phyloP scores from a whole-genome alignment of 805 yeast species.

The Zygosaccharomyces rouxii region DNA sequence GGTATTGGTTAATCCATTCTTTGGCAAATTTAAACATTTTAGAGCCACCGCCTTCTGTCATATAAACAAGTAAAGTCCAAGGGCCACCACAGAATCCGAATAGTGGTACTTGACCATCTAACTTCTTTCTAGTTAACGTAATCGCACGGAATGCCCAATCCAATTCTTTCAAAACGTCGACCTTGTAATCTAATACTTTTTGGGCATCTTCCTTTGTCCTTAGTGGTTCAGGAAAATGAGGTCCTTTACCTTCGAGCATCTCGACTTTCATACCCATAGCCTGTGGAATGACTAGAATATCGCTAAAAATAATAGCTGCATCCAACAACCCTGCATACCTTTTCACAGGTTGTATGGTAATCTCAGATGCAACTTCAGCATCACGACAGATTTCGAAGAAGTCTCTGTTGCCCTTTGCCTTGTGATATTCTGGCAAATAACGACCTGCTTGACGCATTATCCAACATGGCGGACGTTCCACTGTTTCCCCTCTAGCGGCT shows the following conservation, averaged over 20 bases:
- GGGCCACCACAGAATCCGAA: conserved; percentile 97
- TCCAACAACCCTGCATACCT: conserved; percentile 86
- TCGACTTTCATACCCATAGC: conserved; percentile 95
- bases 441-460: conserved; percentile 98
- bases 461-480: conserved; percentile 98
- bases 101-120: conserved; percentile 87
- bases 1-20: conserved; percentile 83
- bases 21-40: conserved; percentile 86
- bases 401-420: conserved; percentile 78
- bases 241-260: conserved; percentile 94
- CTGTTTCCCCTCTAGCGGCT: conserved; percentile 85
- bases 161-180: conserved; percentile 70
- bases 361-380: conserved; percentile 88
- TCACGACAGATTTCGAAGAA: conserved; percentile 94
- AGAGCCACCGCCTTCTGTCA: conserved; percentile 97
- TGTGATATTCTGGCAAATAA: conserved; percentile 84
- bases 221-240: conserved; percentile 84
- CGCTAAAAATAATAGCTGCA: conserved; percentile 95
- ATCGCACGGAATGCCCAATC: conserved; percentile 97
- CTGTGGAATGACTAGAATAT: conserved; percentile 93
- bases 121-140: conserved; percentile 78
- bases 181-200: conserved; percentile 50
- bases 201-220: conserved; percentile 65
- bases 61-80: conserved; percentile 93
- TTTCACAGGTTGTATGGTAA: conserved; percentile 92